Percentiles rank a stretch among this genome's conserved stretches.
Evolutionary conservation across 495 filamentous ascomycete species (phyloP).

Genomic region (Xylaria curta): DNA sequence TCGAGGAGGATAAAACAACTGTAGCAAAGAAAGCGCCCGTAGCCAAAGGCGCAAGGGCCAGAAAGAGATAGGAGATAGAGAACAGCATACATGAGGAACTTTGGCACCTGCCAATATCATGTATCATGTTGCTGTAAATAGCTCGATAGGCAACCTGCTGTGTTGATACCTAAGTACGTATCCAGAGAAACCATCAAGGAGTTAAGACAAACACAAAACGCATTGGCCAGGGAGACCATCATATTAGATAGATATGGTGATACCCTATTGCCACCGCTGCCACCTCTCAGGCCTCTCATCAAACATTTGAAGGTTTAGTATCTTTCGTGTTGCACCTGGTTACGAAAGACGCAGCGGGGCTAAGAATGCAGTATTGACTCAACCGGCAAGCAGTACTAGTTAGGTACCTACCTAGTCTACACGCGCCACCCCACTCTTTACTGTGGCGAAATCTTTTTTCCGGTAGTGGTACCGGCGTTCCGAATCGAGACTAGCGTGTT

Average conservation of each 20-base stretch:
- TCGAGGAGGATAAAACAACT: conserved; percentile 43
- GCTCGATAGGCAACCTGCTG: neutral
- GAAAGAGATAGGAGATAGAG: conserved; percentile 34
- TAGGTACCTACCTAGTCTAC: too few species aligned
- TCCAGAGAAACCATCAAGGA: neutral
- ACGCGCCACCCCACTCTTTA: conserved; percentile 23
- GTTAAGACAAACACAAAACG: neutral
- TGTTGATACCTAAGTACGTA: neutral
- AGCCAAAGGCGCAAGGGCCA: conserved; percentile 34
- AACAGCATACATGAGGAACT: neutral
- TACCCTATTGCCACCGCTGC: too few species aligned
- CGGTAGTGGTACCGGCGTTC: conserved; percentile 26
- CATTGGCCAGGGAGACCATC: neutral
- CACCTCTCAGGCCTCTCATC: too few species aligned
- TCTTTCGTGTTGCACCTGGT: too few species aligned
- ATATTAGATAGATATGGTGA: neutral
- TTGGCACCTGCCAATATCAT: neutral
- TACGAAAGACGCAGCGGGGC: too few species aligned
- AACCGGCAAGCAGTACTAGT: too few species aligned
- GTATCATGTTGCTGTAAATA: neutral
- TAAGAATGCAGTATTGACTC: too few species aligned
- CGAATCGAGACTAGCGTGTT: conserved; percentile 32
- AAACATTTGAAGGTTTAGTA: too few species aligned
- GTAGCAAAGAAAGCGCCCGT: conserved; percentile 42
- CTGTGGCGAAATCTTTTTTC: conserved; percentile 36